Evolutionary conservation across 768 basidiomycete genomes (phyloP).

Genomic region (Suillus bovinus): DNA sequence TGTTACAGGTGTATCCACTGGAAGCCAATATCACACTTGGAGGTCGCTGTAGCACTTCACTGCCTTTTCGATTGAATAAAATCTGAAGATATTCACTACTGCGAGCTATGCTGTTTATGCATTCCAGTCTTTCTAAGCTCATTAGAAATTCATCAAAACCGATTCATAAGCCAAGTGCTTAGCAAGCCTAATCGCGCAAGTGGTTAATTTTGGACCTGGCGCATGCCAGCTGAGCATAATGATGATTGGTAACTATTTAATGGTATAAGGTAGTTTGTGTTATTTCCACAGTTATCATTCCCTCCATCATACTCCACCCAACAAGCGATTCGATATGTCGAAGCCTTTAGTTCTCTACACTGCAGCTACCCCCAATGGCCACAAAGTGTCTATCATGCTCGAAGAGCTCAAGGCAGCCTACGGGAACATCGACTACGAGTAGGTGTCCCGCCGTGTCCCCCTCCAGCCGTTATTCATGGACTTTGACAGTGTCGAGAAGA

Average conservation of each 20-base stretch:
- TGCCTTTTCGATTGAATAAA: not conserved
- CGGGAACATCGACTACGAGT: conserved; percentile 54
- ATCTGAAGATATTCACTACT: not conserved
- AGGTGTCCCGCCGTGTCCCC: conserved; percentile 9
- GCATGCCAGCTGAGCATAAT: not conserved
- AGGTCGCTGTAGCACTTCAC: not conserved
- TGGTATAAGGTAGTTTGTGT: not conserved
- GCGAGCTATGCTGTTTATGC: not conserved
- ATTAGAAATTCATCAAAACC: not conserved
- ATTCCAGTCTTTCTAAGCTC: not conserved
- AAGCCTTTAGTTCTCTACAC: conserved; percentile 35
- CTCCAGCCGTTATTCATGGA: not conserved
- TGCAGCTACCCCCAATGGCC: conserved; percentile 59
- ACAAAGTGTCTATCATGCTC: conserved; percentile 49
- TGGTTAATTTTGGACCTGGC: conserved; percentile 1
- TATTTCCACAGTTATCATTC: not conserved
- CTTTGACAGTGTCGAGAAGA: conserved; percentile 43
- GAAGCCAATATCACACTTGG: not conserved
- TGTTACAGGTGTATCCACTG: not conserved
- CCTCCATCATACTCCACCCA: not conserved
- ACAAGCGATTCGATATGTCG: conserved; percentile 19
- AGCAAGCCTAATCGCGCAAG: not conserved
- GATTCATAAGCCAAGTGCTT: not conserved
- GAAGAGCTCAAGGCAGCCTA: conserved; percentile 65
- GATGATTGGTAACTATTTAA: not conserved